Conservation (phyloP, 306 rosid genomes). For the Trifolium pratense region DNA sequence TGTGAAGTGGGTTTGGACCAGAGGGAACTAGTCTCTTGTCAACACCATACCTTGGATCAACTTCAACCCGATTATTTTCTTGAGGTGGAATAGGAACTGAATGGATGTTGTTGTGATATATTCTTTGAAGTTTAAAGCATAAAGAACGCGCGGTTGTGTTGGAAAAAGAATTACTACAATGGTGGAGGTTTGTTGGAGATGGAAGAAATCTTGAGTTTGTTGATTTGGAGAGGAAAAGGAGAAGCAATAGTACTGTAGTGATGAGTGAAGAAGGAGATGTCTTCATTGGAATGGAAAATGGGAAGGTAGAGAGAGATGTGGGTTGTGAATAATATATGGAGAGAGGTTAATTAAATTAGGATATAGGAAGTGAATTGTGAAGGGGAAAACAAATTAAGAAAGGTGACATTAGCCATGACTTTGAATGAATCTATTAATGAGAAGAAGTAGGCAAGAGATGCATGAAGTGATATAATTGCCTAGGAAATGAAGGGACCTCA, state of each 20-base stretch:
- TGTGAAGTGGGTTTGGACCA: conserved; percentile 98
- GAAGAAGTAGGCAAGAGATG: conserved; percentile 63
- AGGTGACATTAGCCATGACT: conserved; percentile 17
- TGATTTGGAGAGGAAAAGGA: conserved; percentile 36
- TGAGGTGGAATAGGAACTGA: conserved; percentile 11
- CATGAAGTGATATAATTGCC: conserved; percentile 63
- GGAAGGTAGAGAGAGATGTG: background rate
- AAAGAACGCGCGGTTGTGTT: conserved; percentile 62
- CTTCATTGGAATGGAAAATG: conserved; percentile 52
- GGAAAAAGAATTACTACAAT: conserved; percentile 69
- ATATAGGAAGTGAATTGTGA: conserved; percentile 3
- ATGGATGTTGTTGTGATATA: conserved; percentile 26
- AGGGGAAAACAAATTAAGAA: background rate
- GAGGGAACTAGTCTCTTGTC: conserved; percentile 90
- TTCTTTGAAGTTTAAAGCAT: conserved; percentile 61
- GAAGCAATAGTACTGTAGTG: background rate
- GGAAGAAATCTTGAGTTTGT: conserved; percentile 30
- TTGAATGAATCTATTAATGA: conserved; percentile 48
- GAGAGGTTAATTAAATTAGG: background rate
- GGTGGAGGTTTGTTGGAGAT: conserved; percentile 29
- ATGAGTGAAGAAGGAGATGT: conserved; percentile 54
- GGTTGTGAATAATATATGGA: background rate
- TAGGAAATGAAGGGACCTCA: conserved; percentile 37
- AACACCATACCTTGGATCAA: conserved; percentile 74
- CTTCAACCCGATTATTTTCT: conserved; percentile 46